Conservation (phyloP, 1,284 basidiomycete species). For the Ceratobasidium sp. region DNA sequence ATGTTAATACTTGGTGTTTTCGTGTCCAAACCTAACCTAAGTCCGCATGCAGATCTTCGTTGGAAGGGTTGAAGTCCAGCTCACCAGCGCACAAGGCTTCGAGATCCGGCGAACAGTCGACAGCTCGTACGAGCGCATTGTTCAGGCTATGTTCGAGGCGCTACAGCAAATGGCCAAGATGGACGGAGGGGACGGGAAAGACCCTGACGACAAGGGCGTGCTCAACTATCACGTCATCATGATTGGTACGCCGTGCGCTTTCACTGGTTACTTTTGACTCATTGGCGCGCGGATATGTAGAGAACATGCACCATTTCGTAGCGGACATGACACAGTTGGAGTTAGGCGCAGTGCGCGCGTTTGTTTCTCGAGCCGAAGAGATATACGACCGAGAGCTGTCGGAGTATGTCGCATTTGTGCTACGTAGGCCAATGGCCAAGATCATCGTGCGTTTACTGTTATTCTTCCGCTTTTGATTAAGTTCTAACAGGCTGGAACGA, state of each 20-base stretch:
- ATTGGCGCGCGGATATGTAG: constrained; percentile 58
- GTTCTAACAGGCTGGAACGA: background rate
- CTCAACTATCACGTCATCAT: constrained; percentile 96
- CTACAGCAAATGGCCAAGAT: constrained; percentile 95
- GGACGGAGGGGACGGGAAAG: constrained; percentile 69
- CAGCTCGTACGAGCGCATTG: constrained; percentile 86
- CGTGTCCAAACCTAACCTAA: background rate
- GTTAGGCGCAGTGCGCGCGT: constrained; percentile 72
- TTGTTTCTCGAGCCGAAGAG: constrained; percentile 77
- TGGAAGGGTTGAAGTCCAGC: constrained; percentile 83
- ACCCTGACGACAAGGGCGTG: constrained; percentile 92
- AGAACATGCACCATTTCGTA: constrained; percentile 96
- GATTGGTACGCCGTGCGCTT: constrained; percentile 71
- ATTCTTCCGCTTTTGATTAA: background rate
- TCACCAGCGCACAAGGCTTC: constrained; percentile 79
- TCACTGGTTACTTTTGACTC: background rate
- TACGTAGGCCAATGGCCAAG: constrained; percentile 86
- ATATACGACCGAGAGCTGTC: constrained; percentile 89
- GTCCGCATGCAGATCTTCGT: constrained; percentile 67
- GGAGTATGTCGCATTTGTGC: constrained; percentile 87
- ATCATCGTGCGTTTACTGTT: constrained; percentile 70
- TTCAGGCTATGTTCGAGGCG: constrained; percentile 89
- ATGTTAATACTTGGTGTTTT: constrained; percentile 40
- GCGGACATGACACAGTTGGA: constrained; percentile 79
- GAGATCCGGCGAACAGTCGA: constrained; percentile 85